These are phyloP conservation scores for Aspergillus alliaceus DNA, from an alignment of 2,329 filamentous ascomycete genomes.

Conservation along the genomic window DNA sequence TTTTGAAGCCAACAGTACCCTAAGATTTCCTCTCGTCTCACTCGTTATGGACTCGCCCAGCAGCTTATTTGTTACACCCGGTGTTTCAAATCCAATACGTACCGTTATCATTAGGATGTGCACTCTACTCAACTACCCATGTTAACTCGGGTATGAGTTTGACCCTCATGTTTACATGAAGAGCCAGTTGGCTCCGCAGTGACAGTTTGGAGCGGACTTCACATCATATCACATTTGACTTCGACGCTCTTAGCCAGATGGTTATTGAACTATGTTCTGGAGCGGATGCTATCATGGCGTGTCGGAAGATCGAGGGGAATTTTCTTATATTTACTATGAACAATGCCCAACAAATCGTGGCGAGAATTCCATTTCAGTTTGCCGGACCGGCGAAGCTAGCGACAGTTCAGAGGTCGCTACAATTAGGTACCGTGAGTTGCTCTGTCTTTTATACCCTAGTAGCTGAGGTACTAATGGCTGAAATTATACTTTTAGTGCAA, in stretches of 20 bases:
- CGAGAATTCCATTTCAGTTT: slow-evolving; percentile 42
- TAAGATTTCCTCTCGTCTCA: too few species aligned
- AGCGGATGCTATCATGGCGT: slow-evolving; percentile 34
- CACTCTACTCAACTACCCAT: too few species aligned
- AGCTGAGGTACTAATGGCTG: too few species aligned
- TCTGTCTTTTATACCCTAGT: too few species aligned
- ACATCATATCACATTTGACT: slow-evolving; percentile 44
- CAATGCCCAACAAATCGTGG: slow-evolving; percentile 39
- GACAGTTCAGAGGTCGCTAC: slow-evolving; percentile 50
- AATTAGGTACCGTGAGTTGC: slow-evolving; percentile 40
- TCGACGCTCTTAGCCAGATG: slow-evolving; percentile 38
- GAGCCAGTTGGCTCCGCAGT: slow-evolving; percentile 38
- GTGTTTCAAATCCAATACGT: too few species aligned
- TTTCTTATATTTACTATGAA: slow-evolving; percentile 47
- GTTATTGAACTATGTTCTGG: slow-evolving; percentile 38
- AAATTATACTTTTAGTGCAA: slow-evolving; percentile 39
- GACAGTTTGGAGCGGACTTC: slow-evolving; percentile 37
- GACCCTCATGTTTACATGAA: slow-evolving; percentile 22
- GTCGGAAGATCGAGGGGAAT: slow-evolving; percentile 46
- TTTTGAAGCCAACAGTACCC: too few species aligned
- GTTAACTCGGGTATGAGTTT: too few species aligned
- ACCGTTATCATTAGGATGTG: too few species aligned
- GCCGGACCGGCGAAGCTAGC: slow-evolving; percentile 39
- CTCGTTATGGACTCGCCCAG: too few species aligned
- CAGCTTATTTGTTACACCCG: too few species aligned